Percentiles rank a stretch among this genome's conserved stretches.
Evolutionary conservation across 2,329 filamentous ascomycete species (phyloP).

Genomic region (Alternaria rosae): DNA sequence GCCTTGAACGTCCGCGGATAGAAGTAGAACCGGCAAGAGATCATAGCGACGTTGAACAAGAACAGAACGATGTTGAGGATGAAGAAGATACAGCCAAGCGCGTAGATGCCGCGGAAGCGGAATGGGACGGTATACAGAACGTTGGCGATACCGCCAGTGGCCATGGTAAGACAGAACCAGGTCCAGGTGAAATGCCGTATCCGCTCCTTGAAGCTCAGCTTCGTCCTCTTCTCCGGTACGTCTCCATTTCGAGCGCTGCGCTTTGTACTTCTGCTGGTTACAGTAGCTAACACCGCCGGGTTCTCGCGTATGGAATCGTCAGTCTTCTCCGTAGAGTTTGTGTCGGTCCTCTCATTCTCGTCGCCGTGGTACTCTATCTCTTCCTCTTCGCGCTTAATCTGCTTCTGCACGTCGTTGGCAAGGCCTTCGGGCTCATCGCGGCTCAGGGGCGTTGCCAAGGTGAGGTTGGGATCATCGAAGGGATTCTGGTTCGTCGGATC

Average conservation of each 20-base stretch:
- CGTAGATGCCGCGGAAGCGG: constrained; percentile 55
- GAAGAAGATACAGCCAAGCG: constrained; percentile 59
- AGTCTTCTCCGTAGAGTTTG: constrained; percentile 3
- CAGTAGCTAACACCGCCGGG: background rate
- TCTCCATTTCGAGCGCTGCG: background rate
- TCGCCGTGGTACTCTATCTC: constrained; percentile 2
- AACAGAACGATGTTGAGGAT: constrained; percentile 65
- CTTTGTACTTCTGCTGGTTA: constrained; percentile 5
- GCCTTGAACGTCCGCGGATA: constrained; percentile 74
- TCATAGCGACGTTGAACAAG: constrained; percentile 72
- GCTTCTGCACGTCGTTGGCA: background rate
- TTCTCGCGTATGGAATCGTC: background rate
- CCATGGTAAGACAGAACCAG: constrained; percentile 77
- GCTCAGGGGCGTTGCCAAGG: constrained; percentile 1
- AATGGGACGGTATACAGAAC: constrained; percentile 61
- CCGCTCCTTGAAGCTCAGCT: constrained; percentile 58
- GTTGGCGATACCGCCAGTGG: constrained; percentile 67
- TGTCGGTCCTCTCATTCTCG: background rate
- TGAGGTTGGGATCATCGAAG: constrained; percentile 27
- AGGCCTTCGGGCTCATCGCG: background rate
- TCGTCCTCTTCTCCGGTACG: constrained; percentile 8
- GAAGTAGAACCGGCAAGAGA: constrained; percentile 72
- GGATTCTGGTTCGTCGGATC: constrained; percentile 23
- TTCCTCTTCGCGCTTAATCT: constrained; percentile 4
- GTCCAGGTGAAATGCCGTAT: constrained; percentile 75